phyloP scores from a whole-genome alignment of 2,329 filamentous ascomycete species.

The Fusarium sp. region DNA sequence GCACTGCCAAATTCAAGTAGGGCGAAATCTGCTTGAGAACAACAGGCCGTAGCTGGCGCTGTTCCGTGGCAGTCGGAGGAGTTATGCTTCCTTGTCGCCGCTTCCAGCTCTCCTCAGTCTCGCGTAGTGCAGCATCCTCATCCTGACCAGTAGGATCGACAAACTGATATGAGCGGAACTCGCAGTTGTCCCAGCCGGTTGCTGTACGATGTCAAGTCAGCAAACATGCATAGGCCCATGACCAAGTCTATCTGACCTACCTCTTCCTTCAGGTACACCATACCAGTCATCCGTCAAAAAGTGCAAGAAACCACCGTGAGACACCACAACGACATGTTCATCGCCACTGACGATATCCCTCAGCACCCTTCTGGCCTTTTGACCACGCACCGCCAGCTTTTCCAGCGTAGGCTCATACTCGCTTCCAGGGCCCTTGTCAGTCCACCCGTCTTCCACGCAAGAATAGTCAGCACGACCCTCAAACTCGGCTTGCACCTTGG shows the following conservation, averaged over 20 bases:
- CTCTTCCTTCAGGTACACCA: constrained; percentile 57
- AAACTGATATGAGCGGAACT: constrained; percentile 75
- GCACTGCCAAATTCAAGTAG: constrained; percentile 43
- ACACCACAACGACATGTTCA: constrained; percentile 76
- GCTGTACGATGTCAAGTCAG: constrained; percentile 53
- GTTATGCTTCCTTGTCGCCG: constrained; percentile 54
- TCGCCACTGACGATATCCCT: constrained; percentile 60
- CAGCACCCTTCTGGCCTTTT: constrained; percentile 68
- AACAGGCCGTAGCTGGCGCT: constrained; percentile 54
- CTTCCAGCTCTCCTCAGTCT: constrained; percentile 60
- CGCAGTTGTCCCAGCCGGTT: constrained; percentile 78
- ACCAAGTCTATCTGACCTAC: constrained; percentile 46
- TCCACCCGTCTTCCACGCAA: constrained; percentile 73
- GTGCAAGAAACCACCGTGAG: constrained; percentile 85
- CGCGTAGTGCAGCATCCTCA: constrained; percentile 56
- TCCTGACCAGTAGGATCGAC: constrained; percentile 61
- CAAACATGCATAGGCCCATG: neutral
- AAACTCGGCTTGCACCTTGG: constrained; percentile 68
- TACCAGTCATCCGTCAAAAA: constrained; percentile 86
- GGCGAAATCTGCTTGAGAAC: constrained; percentile 50
- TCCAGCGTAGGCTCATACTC: constrained; percentile 57
- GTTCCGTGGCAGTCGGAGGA: constrained; percentile 57
- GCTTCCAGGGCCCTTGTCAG: constrained; percentile 63
- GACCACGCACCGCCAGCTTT: constrained; percentile 69
- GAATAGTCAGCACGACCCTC: constrained; percentile 68